phyloP scores from a whole-genome alignment of 768 basidiomycete genomes.

The Crassisporium funariophilum region DNA sequence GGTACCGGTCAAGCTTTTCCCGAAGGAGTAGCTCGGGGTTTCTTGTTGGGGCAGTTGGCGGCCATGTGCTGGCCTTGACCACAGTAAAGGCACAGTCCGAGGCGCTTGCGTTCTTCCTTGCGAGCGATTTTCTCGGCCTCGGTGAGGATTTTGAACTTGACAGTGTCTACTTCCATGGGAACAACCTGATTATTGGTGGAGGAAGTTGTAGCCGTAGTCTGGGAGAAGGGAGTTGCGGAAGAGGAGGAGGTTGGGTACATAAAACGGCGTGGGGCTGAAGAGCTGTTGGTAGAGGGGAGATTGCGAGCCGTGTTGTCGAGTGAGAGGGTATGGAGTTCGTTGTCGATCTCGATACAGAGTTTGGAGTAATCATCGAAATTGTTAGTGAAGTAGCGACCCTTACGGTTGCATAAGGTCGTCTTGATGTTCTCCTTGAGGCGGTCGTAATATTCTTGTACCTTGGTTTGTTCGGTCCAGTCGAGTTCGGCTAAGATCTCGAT shows the following conservation, averaged over 20 bases:
- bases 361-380: constrained; percentile 21
- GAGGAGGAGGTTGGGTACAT: neutral
- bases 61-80: constrained; percentile 30
- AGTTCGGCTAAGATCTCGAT: constrained; percentile 26
- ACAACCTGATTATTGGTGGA: constrained; percentile 19
- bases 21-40: constrained; percentile 20
- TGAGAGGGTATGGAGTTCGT: constrained; percentile 20
- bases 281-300: neutral
- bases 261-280: constrained; percentile 2
- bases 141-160: constrained; percentile 28
- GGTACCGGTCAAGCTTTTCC: constrained; percentile 31
- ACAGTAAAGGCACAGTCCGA: constrained; percentile 38
- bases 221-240: constrained; percentile 3
- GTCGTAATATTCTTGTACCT: constrained; percentile 32
- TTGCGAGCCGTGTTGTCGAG: constrained; percentile 15
- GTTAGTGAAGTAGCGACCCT: constrained; percentile 17
- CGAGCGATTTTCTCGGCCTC: constrained; percentile 26
- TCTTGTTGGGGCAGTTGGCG: constrained; percentile 27
- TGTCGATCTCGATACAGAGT: constrained; percentile 26
- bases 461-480: constrained; percentile 31
- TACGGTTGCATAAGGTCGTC: constrained; percentile 19
- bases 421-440: constrained; percentile 31
- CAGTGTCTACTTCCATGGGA: constrained; percentile 35
- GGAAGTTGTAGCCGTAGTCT: constrained; percentile 7
- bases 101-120: constrained; percentile 5